Evolutionary conservation across 169 alveolate genomes (phyloP), one percentile per base, ranked within the genome.

Genomic region (Babesia caballi): DNA sequence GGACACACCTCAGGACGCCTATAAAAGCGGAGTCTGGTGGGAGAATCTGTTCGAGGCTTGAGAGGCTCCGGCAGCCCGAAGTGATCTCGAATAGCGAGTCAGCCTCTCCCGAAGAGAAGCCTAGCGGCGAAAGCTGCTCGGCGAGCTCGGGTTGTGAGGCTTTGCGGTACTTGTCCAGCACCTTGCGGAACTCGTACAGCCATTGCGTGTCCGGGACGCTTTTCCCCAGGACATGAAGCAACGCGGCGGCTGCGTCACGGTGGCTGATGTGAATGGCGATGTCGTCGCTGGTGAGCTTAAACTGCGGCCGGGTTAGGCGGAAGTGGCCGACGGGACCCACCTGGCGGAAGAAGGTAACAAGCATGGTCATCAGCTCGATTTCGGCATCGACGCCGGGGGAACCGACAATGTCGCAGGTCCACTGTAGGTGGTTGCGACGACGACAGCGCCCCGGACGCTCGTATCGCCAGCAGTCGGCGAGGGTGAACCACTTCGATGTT

Each of bases 401-500:
- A 14, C 68, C 83, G 17, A 81, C 66, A 30, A 81, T 57, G 52
- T 81, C 88, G 30, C 66, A 66, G 32, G 69, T 81, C 88, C 88
- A 81, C 57, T 81, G 88, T 9, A 47, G 28, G 67, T 81, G 88
- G 46, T 81, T 81, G 21, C 88, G 70, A 5, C 88, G 41, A 33
- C 88, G 38, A 32, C 84, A 54, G 42, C 41, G 56, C 11, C 85
- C 60, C 33, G 88, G 88, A 2, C 84, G 68, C 46, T 81, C 88
- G 61, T 81, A 81, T 11, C 88, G 42, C 88, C 88, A 81, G 30
- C 88, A 81, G 38, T 81, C 88, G 12, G 88, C 83, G 51, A 70
- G n/a, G 19, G 88, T 72, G 56, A 56, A 81, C 84, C 83, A 81
- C 75, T 71, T 81, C 14, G 52, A 33, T 8, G 30, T 25, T 27